Evolutionary conservation across 352 stramenopile genomes (phyloP).

Genomic region (Globisporangium viniferum): DNA sequence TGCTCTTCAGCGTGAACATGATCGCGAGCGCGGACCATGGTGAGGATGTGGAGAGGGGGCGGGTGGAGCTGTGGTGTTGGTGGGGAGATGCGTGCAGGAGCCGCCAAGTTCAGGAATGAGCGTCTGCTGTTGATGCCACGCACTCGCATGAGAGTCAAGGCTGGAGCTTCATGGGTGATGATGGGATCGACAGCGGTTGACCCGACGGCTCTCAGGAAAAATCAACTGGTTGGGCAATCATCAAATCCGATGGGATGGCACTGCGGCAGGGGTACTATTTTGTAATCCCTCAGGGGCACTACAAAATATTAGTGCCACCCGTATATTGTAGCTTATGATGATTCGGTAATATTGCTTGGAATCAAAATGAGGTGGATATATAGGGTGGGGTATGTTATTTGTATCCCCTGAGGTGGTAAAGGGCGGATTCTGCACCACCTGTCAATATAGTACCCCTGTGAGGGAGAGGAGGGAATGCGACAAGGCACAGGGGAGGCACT

Average conservation of each 20-base stretch:
- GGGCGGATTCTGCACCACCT: not conserved
- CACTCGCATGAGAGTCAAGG: not conserved
- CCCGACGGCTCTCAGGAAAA: not conserved
- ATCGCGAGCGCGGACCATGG: constrained; percentile 27
- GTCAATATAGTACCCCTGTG: not conserved
- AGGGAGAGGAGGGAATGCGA: not conserved
- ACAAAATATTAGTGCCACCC: not conserved
- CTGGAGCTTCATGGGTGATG: not conserved
- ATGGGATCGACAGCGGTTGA: not conserved
- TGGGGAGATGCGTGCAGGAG: not conserved
- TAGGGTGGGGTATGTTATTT: not conserved
- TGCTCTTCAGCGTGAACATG: constrained; percentile 29
- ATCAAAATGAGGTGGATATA: not conserved
- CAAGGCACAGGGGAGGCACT: not conserved
- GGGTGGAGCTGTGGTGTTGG: not conserved
- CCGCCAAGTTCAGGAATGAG: constrained; percentile 29
- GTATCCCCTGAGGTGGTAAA: not conserved
- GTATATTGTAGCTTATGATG: not conserved
- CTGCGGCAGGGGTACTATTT: not conserved
- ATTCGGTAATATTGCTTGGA: too few relatives aligned
- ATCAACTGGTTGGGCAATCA: constrained; percentile 10
- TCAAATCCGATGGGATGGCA: not conserved
- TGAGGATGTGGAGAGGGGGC: constrained; percentile 11
- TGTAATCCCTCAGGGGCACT: not conserved
- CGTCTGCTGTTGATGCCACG: not conserved